These are phyloP conservation scores for Spatholobus suberectus DNA, from an alignment of 306 rosid genomes.

Conservation along the genomic window DNA sequence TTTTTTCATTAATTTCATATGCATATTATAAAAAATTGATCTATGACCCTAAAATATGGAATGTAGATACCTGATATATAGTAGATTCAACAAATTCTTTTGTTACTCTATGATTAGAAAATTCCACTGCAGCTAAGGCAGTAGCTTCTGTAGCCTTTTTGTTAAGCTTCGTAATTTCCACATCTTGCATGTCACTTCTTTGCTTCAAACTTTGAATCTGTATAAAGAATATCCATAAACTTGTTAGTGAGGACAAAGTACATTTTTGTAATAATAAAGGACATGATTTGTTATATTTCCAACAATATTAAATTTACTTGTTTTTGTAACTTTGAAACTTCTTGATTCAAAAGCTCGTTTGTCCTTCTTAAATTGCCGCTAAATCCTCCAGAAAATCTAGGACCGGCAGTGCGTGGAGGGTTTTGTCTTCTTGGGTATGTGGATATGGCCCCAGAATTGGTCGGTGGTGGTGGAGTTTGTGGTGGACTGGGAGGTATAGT, in stretches of 20 bases:
- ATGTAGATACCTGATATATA: slow-evolving; percentile 62
- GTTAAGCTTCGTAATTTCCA: slow-evolving; percentile 58
- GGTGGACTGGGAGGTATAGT: slow-evolving; percentile 39
- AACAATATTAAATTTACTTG: slow-evolving; percentile 55
- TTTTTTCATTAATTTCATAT: not conserved
- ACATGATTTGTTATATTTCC: not conserved
- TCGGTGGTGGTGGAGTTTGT: slow-evolving; percentile 39
- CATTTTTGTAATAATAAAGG: not conserved
- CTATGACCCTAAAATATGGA: not conserved
- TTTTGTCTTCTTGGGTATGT: slow-evolving; percentile 63
- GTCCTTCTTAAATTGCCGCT: slow-evolving; percentile 65
- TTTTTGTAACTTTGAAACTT: slow-evolving; percentile 62
- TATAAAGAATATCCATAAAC: slow-evolving; percentile 35
- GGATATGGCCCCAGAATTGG: slow-evolving; percentile 50
- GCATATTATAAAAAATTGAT: not conserved
- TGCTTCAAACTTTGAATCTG: slow-evolving; percentile 68
- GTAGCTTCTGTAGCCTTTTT: slow-evolving; percentile 51
- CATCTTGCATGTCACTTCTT: slow-evolving; percentile 62
- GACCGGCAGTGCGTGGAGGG: slow-evolving; percentile 55
- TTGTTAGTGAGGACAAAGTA: not conserved
- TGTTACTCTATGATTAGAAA: slow-evolving; percentile 54
- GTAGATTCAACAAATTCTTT: slow-evolving; percentile 62
- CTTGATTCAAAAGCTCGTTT: slow-evolving; percentile 59
- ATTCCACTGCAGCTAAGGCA: slow-evolving; percentile 62
- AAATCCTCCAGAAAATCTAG: slow-evolving; percentile 63